Base-by-base conservation (phyloP, 441 rosid genomes). In the Erysimum cheiri region DNA sequence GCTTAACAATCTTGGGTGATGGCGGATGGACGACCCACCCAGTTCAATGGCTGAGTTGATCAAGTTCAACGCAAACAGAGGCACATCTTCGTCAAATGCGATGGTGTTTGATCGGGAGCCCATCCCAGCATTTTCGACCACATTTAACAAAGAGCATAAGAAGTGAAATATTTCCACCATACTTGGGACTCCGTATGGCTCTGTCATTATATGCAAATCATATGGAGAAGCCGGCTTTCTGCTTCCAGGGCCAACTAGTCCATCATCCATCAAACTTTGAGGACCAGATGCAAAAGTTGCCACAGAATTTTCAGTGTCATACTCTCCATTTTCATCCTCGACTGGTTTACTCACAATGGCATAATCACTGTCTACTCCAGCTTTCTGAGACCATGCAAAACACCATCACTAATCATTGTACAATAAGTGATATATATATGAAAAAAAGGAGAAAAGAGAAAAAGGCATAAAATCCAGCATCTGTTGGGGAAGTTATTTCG, bases 111-210 rank as follows among this genome's bases (percentile, higher is more conserved):
- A 79, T 72, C 81, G 79, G 46, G 88, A 79, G 33, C 83, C 87
- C 78, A 81, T 76, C 76, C 83, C 91, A 80, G 75, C 78, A 59
- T 84, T 83, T 81, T 88, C 94, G 31, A 78, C 78, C 71, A 71
- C 84, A 79, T 85, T 84, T 71, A 87, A 60, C 69, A 86, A 71
- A 70, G 91, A 80, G 61, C 91, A 88, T 70, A 86, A 62, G 46
- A 87, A 88, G 71, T 88, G 91, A 72, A 88, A 88, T 80, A 88
- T 87, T 73, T 88, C 94, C 80, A 88, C 90, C 91, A 88, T 84
- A 72, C 88, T 84, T 55, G 94, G 90, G 58, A 87, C 87, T 35
- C 93, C 89, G 71, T 82, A 88, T 28, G 87, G 93, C 71, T 85
- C 88, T 60, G 85, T 83, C 91, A 86, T 85, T 63, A 85, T 77